Conservation (phyloP, 768 basidiomycete species). For the Termitomyces bulborhizus region DNA sequence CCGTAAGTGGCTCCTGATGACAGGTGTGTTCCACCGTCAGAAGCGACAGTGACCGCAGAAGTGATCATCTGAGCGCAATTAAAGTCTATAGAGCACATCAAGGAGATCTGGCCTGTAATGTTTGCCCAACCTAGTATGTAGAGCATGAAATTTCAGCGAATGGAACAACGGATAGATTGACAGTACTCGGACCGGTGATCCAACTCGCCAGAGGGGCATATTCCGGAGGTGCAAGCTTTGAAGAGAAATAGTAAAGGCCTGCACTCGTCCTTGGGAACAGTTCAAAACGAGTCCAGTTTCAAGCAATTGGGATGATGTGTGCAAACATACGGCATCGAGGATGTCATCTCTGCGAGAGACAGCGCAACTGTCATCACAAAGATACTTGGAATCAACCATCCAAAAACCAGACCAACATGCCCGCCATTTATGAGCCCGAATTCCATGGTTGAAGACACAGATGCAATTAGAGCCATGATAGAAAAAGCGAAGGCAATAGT, state of each 20-base stretch:
- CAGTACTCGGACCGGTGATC: slow-evolving; percentile 37
- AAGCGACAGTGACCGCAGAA: slow-evolving; percentile 57
- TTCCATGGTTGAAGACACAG: slow-evolving; percentile 58
- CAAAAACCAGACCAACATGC: slow-evolving; percentile 73
- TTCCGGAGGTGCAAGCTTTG: slow-evolving; percentile 60
- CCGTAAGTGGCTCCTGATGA: slow-evolving; percentile 60
- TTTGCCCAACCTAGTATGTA: slow-evolving; percentile 55
- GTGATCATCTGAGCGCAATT: slow-evolving; percentile 79
- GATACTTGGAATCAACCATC: slow-evolving; percentile 66
- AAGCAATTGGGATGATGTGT: neutral
- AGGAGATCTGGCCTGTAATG: slow-evolving; percentile 56
- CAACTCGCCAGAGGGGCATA: slow-evolving; percentile 60
- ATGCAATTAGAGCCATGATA: slow-evolving; percentile 69
- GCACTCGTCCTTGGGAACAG: slow-evolving; percentile 55
- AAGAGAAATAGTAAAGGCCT: slow-evolving; percentile 74
- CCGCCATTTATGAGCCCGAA: slow-evolving; percentile 65
- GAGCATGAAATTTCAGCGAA: neutral
- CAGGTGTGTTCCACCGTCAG: slow-evolving; percentile 46
- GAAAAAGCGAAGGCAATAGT: slow-evolving; percentile 52
- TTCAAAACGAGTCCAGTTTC: neutral
- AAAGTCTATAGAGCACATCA: slow-evolving; percentile 72
- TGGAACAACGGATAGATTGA: neutral
- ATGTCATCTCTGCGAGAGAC: slow-evolving; percentile 68
- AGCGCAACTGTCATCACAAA: slow-evolving; percentile 65
- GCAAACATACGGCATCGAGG: slow-evolving; percentile 65